These are phyloP conservation scores for Phyllostachys edulis DNA, from an alignment of 176 grass and related monocot genomes.

Conservation along the genomic window DNA sequence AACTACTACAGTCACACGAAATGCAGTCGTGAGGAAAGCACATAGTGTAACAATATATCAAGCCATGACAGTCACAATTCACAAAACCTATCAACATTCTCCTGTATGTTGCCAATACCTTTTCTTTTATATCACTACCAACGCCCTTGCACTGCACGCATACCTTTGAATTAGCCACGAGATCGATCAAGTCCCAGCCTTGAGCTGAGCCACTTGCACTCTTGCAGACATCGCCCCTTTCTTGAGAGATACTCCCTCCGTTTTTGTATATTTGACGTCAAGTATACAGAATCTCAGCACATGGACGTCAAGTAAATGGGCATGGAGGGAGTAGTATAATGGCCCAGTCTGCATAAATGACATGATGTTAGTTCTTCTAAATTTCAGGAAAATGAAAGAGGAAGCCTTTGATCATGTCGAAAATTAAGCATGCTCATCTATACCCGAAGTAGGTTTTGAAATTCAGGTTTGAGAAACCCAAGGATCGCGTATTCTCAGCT, in stretches of 20 bases:
- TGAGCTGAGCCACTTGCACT: slow-evolving; percentile 89
- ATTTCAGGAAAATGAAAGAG: background rate
- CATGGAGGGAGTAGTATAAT: too few species aligned
- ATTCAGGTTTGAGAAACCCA: slow-evolving; percentile 59
- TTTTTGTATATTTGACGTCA: too few species aligned
- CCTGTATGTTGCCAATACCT: slow-evolving; percentile 45
- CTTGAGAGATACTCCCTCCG: slow-evolving; percentile 94
- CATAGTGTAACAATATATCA: slow-evolving; percentile 42
- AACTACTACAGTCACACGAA: slow-evolving; percentile 37
- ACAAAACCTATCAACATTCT: slow-evolving; percentile 46
- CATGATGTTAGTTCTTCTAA: background rate
- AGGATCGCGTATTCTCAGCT: slow-evolving; percentile 51
- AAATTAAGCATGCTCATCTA: background rate
- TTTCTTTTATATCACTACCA: slow-evolving; percentile 26
- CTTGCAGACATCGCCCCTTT: slow-evolving; percentile 88
- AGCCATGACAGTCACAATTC: slow-evolving; percentile 24
- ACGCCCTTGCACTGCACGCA: background rate
- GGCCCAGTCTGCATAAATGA: slow-evolving; percentile 62
- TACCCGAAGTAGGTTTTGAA: slow-evolving; percentile 89
- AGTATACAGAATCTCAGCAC: too few species aligned
- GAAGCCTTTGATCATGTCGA: background rate
- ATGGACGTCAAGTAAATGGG: too few species aligned
- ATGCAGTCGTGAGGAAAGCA: slow-evolving; percentile 36
- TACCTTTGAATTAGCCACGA: slow-evolving; percentile 31
- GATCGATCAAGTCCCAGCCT: slow-evolving; percentile 65